Conservation (phyloP, 2,329 filamentous ascomycete genomes). For the Beauveria sp. region DNA sequence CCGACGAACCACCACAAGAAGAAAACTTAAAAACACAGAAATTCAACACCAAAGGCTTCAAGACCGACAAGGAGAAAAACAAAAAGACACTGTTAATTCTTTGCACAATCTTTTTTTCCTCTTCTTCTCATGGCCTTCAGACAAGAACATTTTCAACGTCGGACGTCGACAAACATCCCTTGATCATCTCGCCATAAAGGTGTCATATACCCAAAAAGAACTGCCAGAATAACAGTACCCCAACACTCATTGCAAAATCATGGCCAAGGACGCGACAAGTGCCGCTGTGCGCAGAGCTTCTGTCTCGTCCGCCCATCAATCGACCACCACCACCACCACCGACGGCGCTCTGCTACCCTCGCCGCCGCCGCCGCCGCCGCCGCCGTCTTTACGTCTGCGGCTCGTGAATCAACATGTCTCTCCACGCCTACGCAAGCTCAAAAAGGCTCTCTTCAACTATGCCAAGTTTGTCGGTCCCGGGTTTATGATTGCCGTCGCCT, state of each 20-base stretch:
- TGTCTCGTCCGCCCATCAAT: background rate
- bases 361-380: background rate
- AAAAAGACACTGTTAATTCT: background rate
- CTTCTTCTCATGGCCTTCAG: background rate
- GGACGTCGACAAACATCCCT: background rate
- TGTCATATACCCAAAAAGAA: background rate
- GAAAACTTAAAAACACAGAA: background rate
- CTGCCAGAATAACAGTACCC: too few relatives aligned
- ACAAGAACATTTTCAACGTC: background rate
- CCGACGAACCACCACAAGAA: background rate
- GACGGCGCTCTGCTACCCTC: background rate
- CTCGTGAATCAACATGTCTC: background rate
- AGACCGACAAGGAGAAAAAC: background rate
- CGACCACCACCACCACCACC: background rate
- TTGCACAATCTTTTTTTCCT: background rate
- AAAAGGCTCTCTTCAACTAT: constrained; percentile 4
- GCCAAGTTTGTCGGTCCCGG: constrained; percentile 52
- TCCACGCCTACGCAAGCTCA: background rate
- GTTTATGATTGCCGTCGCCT: constrained; percentile 55
- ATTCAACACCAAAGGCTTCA: background rate
- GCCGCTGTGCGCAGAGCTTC: background rate
- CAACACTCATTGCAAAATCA: background rate
- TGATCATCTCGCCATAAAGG: too few relatives aligned
- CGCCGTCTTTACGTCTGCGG: background rate
- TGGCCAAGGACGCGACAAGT: background rate